Evolutionary conservation across 176 grass and related monocot genomes (phyloP).

Genomic region (Oropetium thomaeum): DNA sequence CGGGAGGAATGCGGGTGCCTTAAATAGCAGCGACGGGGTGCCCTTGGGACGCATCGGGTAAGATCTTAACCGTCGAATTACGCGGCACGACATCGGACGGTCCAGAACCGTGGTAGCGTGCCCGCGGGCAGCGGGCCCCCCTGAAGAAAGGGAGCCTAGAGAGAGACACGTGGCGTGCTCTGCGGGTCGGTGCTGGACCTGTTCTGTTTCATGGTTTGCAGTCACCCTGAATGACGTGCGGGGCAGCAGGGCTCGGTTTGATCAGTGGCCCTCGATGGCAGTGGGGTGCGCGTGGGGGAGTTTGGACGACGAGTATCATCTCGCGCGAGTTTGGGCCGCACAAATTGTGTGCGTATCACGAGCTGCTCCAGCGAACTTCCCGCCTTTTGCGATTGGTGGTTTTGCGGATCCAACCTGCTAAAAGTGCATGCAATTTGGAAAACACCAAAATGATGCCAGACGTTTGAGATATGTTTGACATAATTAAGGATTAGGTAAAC

Average conservation of each 20-base stretch:
- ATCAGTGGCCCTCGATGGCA: not conserved
- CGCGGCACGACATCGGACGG: not conserved
- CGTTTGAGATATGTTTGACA: too few species aligned
- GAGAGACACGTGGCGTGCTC: not conserved
- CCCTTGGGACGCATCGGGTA: not conserved
- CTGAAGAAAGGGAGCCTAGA: not conserved
- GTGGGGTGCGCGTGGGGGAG: not conserved
- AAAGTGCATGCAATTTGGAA: not conserved
- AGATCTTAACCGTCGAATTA: not conserved
- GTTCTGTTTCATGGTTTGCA: not conserved
- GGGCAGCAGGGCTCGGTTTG: rapidly evolving
- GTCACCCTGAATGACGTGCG: not conserved
- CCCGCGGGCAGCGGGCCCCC: conserved; percentile 27
- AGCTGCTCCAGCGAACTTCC: not conserved
- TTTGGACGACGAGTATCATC: not conserved
- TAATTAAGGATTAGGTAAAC: too few species aligned
- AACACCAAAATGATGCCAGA: too few species aligned
- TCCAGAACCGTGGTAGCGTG: rapidly evolving
- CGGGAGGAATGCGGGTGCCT: not conserved
- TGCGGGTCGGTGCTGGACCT: not conserved
- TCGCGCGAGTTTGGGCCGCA: conserved; percentile 35
- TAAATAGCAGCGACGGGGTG: conserved; percentile 30
- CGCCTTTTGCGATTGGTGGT: not conserved
- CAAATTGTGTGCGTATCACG: conserved; percentile 38
- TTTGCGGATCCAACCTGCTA: not conserved